Conservation (phyloP, 345 rosid genomes). For the Physaria fendleri region DNA sequence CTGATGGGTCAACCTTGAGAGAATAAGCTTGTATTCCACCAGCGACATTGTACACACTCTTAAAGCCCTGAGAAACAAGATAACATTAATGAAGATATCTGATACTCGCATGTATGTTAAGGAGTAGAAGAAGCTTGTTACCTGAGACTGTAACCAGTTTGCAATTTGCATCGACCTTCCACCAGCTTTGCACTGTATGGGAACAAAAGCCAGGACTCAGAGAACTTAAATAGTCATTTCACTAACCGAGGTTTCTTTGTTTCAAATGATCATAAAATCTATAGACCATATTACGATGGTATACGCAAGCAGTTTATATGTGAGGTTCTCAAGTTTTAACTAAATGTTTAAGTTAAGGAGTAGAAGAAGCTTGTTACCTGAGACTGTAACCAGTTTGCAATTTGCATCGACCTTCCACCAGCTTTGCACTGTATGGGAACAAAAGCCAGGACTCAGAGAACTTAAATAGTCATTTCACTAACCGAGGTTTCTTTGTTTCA, state of each 20-base stretch:
- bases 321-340: neutral
- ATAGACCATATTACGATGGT: neutral
- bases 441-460: neutral
- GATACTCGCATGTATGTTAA: neutral
- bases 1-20: conserved; percentile 59
- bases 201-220: neutral
- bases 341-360: neutral
- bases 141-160: conserved; percentile 85
- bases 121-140: conserved; percentile 11
- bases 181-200: conserved; percentile 79
- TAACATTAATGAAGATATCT: conserved; percentile 9
- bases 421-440: conserved; percentile 64
- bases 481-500: neutral
- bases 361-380: conserved; percentile 42
- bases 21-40: conserved; percentile 89
- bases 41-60: conserved; percentile 56
- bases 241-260: conserved; percentile 3
- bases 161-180: conserved; percentile 80
- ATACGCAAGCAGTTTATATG: neutral
- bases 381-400: conserved; percentile 79
- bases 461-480: neutral
- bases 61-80: conserved; percentile 59
- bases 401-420: conserved; percentile 78
- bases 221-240: neutral
- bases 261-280: neutral